These are phyloP conservation scores for Chenopodium formosanum DNA, from an alignment of 148 eudicot genomes.

Conservation along the genomic window DNA sequence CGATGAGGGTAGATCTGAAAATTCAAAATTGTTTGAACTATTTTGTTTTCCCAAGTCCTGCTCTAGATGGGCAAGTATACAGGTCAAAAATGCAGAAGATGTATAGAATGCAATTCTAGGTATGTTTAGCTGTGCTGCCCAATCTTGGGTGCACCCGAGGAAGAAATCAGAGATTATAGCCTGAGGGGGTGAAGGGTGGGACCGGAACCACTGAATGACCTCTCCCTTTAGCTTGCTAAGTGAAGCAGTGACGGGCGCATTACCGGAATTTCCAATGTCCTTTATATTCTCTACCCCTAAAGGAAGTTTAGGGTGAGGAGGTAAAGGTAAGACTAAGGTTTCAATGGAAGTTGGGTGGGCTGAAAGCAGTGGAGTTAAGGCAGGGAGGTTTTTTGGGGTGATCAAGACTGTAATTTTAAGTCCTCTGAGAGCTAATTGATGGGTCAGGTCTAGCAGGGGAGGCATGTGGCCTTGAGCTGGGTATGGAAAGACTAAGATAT, in stretches of 20 bases:
- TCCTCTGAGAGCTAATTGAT: conserved; percentile 42
- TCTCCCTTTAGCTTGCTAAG: conserved; percentile 38
- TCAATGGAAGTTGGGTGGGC: conserved; percentile 40
- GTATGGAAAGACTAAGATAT: conserved; percentile 57
- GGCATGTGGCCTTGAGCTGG: conserved; percentile 76
- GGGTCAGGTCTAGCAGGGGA: conserved; percentile 55
- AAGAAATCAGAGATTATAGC: conserved; percentile 65
- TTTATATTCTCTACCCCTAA: conserved; percentile 41
- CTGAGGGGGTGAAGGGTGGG: conserved; percentile 54
- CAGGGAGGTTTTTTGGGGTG: conserved; percentile 53
- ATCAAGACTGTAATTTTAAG: conserved; percentile 50
- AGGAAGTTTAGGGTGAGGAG: conserved; percentile 45
- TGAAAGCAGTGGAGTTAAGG: conserved; percentile 43
- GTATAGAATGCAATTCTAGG: conserved; percentile 53
- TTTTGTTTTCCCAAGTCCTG: conserved; percentile 12
- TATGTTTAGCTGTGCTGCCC: conserved; percentile 39
- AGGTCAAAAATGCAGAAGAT: conserved; percentile 25
- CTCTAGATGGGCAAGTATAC: conserved; percentile 20
- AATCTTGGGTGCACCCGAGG: conserved; percentile 57
- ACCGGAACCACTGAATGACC: conserved; percentile 46
- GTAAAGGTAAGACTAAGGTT: conserved; percentile 54
- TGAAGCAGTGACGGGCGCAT: conserved; percentile 32
- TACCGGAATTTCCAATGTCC: conserved; percentile 49
- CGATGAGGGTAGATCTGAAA: conserved; percentile 39
- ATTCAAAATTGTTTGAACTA: conserved; percentile 4